Evolutionary conservation across 108 stramenopile species (phyloP).

Genomic region (Epithemia pelagica): DNA sequence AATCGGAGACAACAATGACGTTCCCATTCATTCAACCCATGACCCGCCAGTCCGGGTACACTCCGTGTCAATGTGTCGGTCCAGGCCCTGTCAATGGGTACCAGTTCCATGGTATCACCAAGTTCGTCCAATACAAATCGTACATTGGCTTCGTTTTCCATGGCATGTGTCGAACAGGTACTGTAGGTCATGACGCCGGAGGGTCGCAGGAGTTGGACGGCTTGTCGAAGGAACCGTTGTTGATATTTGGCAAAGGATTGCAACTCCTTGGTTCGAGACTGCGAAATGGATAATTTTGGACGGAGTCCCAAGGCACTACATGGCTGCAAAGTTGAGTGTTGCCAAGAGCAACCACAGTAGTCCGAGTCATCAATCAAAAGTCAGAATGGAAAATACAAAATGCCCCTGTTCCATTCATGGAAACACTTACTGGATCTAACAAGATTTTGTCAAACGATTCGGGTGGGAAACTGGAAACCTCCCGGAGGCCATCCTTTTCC

Average conservation of each 20-base stretch:
- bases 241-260: constrained; percentile 49
- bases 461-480: constrained; percentile 44
- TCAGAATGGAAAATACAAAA: no score
- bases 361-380: no score
- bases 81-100: constrained; percentile 46
- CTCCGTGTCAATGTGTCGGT: constrained; percentile 31
- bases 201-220: constrained; percentile 47
- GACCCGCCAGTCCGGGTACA: constrained; percentile 32
- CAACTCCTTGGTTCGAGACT: constrained; percentile 30
- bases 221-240: constrained; percentile 39
- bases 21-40: constrained; percentile 45
- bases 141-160: constrained; percentile 65
- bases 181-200: constrained; percentile 66
- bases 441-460: constrained; percentile 72
- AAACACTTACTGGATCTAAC: constrained; percentile 44
- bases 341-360: no score
- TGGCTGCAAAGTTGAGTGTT: constrained; percentile 25
- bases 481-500: constrained; percentile 31
- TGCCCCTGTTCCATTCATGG: no score
- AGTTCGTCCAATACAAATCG: constrained; percentile 42
- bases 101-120: constrained; percentile 49
- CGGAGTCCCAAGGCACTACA: constrained; percentile 70
- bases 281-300: constrained; percentile 51
- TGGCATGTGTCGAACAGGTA: constrained; percentile 58
- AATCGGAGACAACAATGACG: constrained; percentile 44